These are phyloP conservation scores for Aspergillus sp. DNA, from an alignment of 2,329 filamentous ascomycete species.

Conservation along the genomic window DNA sequence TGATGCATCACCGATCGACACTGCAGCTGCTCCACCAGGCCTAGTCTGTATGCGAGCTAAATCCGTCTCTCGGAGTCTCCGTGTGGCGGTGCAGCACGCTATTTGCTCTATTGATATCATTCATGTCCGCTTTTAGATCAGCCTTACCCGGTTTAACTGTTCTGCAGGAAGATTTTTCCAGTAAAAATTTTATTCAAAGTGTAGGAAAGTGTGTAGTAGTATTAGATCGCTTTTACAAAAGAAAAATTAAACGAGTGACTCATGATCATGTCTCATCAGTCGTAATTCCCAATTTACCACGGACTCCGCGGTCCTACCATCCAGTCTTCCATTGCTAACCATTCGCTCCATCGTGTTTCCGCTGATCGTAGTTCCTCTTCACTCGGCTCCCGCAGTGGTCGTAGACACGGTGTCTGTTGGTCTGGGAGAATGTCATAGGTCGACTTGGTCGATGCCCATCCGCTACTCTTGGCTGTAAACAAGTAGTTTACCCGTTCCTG, in stretches of 20 bases:
- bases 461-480: conserved; percentile 87
- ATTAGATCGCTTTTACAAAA: background rate
- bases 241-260: conserved; percentile 7
- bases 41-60: no score
- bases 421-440: conserved; percentile 83
- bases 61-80: no score
- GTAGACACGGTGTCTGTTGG: conserved; percentile 80
- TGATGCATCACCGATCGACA: no score
- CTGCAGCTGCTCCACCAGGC: no score
- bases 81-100: no score
- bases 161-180: no score
- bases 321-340: conserved; percentile 97
- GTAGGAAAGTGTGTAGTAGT: no score
- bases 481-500: conserved; percentile 89
- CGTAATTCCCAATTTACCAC: conserved; percentile 17
- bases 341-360: conserved; percentile 85
- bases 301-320: conserved; percentile 72
- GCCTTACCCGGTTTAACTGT: no score
- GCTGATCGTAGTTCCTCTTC: conserved; percentile 77
- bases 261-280: conserved; percentile 19
- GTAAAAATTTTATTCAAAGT: no score
- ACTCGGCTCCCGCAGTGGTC: conserved; percentile 68
- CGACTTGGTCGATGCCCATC: conserved; percentile 81
- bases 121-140: no score
- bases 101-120: no score